phyloP scores from a whole-genome alignment of 2,329 filamentous ascomycete genomes.

The Cryphonectria parasitica region DNA sequence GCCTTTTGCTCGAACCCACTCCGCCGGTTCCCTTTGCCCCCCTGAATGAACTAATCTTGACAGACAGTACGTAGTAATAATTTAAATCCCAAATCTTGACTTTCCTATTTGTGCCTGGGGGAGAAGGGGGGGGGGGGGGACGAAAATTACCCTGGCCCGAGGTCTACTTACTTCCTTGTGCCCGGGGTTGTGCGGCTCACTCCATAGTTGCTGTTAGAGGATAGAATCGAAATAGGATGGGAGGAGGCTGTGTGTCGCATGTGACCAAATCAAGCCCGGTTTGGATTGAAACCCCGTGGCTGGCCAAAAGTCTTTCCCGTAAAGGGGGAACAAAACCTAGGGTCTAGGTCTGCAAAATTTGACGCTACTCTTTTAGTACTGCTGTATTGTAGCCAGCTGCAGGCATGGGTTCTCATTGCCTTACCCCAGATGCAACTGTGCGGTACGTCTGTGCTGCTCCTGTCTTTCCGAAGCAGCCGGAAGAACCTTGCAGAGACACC shows the following conservation, averaged over 20 bases:
- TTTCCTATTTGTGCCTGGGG: not conserved
- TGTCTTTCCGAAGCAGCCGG: not conserved
- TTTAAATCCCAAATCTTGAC: not conserved
- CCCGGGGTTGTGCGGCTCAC: not conserved
- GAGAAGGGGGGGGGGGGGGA: not conserved
- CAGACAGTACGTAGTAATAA: not conserved
- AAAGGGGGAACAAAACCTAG: not conserved
- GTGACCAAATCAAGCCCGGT: not conserved
- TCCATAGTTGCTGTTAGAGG: not conserved
- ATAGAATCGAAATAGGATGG: not conserved
- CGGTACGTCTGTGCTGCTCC: not conserved
- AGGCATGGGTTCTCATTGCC: not conserved
- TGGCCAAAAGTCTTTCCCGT: not conserved
- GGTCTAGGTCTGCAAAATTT: not conserved
- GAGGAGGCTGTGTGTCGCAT: not conserved
- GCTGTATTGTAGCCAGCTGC: not conserved
- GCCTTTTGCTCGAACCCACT: not conserved
- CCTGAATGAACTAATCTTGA: not conserved
- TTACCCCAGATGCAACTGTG: not conserved
- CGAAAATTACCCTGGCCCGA: not conserved
- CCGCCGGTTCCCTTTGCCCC: not conserved
- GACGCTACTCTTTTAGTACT: not conserved
- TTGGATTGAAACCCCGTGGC: not conserved
- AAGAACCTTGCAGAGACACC: not conserved
- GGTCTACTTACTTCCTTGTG: not conserved